phyloP scores from a whole-genome alignment of 2,329 filamentous ascomycete species.

The Penicillium rolfsii region DNA sequence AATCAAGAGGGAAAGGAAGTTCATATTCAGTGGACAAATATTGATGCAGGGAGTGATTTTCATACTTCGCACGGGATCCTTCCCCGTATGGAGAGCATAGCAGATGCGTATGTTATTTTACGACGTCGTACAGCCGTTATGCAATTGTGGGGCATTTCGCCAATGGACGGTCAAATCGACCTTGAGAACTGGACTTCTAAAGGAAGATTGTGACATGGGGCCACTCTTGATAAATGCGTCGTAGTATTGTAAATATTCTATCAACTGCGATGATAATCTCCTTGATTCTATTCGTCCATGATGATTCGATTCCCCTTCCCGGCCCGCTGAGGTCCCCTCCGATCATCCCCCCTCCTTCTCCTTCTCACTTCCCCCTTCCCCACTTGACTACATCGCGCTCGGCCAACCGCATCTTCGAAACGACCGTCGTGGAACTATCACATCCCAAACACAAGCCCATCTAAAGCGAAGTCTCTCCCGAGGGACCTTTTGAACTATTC shows the following conservation, averaged over 20 bases:
- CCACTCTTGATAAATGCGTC: too few species aligned
- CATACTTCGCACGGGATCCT: too few species aligned
- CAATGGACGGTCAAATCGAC: too few species aligned
- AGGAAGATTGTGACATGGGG: neutral
- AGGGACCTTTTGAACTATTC: neutral
- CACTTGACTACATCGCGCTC: neutral
- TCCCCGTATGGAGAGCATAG: too few species aligned
- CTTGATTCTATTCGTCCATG: neutral
- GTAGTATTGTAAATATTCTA: too few species aligned
- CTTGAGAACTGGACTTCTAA: neutral
- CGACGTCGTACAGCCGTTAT: too few species aligned
- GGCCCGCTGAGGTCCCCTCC: neutral
- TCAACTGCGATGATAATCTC: neutral
- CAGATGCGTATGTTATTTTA: too few species aligned
- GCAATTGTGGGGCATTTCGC: too few species aligned
- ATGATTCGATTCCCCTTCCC: neutral
- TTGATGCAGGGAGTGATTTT: too few species aligned
- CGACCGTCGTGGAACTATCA: neutral
- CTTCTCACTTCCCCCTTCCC: neutral
- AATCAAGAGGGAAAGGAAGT: too few species aligned
- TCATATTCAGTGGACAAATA: too few species aligned
- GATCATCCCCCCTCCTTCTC: neutral
- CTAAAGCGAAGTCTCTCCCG: neutral
- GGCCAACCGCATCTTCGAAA: slow-evolving; percentile 1
- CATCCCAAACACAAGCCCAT: neutral